Percentiles rank a stretch among this genome's conserved stretches.
phyloP scores from a whole-genome alignment of 1,284 basidiomycete species.

The Coniferiporia weirii region DNA sequence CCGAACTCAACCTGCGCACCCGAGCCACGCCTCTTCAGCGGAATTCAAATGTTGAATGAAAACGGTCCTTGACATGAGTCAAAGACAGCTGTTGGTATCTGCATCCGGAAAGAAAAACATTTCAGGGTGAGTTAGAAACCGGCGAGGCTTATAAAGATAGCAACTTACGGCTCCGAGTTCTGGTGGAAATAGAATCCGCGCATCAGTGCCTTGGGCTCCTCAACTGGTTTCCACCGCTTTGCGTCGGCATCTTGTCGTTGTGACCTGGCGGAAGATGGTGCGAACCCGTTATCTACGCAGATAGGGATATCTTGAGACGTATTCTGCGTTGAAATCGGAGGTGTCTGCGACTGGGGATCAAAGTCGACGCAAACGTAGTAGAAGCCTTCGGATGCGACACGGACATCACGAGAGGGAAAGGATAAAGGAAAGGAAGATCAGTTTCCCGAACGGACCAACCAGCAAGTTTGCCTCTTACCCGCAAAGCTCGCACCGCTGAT shows the following conservation, averaged over 20 bases:
- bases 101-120: conserved; percentile 16
- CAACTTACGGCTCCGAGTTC: conserved; percentile 77
- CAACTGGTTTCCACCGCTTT: conserved; percentile 17
- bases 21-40: conserved; percentile 38
- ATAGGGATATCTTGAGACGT: conserved; percentile 14
- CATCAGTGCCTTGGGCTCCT: conserved; percentile 57
- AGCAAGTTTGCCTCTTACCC: conserved; percentile 46
- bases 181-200: conserved; percentile 93
- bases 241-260: not conserved
- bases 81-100: conserved; percentile 67
- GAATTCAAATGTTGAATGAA: conserved; percentile 61
- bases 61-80: conserved; percentile 49
- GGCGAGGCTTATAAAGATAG: not conserved
- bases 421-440: not conserved
- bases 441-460: conserved; percentile 10
- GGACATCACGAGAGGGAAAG: too few species aligned
- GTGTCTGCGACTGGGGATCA: conserved; percentile 43
- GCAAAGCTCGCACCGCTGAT: conserved; percentile 96
- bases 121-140: conserved; percentile 13
- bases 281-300: conserved; percentile 4
- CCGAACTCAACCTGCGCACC: conserved; percentile 20
- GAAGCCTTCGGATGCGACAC: conserved; percentile 49
- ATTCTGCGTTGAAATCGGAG: conserved; percentile 16
- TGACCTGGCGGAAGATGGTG: not conserved
- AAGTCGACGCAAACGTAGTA: conserved; percentile 85